Conservation (phyloP, 495 filamentous ascomycete genomes). For the Podospora anserina region DNA sequence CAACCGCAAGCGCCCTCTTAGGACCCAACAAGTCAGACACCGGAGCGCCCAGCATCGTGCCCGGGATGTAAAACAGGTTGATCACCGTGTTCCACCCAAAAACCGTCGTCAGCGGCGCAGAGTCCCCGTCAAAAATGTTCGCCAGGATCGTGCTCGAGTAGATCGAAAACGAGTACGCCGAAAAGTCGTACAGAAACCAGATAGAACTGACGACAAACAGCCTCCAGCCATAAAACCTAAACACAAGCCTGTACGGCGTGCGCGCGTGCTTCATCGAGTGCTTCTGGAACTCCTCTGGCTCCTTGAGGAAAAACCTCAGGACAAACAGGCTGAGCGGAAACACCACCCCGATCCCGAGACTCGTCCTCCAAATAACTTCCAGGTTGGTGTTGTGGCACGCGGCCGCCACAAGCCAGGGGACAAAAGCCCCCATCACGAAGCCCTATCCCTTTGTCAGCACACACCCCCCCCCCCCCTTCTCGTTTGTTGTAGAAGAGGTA, state of each 20-base stretch:
- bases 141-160: slow-evolving; percentile 68
- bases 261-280: slow-evolving; percentile 51
- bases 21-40: slow-evolving; percentile 75
- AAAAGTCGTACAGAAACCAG: slow-evolving; percentile 94
- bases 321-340: slow-evolving; percentile 73
- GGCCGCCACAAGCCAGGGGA: slow-evolving; percentile 67
- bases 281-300: slow-evolving; percentile 76
- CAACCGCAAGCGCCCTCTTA: slow-evolving; percentile 62
- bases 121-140: slow-evolving; percentile 55
- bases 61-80: slow-evolving; percentile 84
- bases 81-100: slow-evolving; percentile 86
- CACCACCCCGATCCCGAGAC: slow-evolving; percentile 73
- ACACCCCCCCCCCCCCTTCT: neutral
- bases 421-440: slow-evolving; percentile 71
- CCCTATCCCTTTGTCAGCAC: slow-evolving; percentile 37
- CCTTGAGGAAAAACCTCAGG: slow-evolving; percentile 69
- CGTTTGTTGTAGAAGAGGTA: neutral
- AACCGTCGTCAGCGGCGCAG: slow-evolving; percentile 62
- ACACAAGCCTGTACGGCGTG: slow-evolving; percentile 54
- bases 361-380: slow-evolving; percentile 70
- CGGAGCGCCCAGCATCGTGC: slow-evolving; percentile 70
- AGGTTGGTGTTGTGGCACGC: slow-evolving; percentile 67
- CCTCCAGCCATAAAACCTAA: slow-evolving; percentile 59
- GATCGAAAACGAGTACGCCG: slow-evolving; percentile 73
- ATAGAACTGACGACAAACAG: slow-evolving; percentile 69